These are phyloP conservation scores for Limnanthes douglasii DNA, from an alignment of 345 rosid genomes.

Conservation along the genomic window DNA sequence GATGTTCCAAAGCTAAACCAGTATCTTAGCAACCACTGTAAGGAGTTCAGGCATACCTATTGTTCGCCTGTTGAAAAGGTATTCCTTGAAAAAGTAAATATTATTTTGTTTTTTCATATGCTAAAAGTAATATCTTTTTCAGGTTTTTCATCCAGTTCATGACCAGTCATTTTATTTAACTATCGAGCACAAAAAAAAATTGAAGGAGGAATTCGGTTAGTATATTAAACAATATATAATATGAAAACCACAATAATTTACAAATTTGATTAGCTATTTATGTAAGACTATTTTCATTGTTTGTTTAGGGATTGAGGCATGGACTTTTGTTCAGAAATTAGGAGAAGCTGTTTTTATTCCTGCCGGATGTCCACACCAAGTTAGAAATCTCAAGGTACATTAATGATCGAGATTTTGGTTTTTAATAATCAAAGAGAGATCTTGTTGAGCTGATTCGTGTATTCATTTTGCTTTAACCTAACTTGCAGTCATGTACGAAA, in stretches of 20 bases:
- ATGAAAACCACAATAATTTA: background rate
- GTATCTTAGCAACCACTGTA: conserved; percentile 49
- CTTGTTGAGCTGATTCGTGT: background rate
- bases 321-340: conserved; percentile 75
- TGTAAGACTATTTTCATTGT: background rate
- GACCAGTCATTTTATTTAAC: conserved; percentile 70
- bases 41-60: conserved; percentile 61
- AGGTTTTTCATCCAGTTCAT: conserved; percentile 78
- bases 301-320: conserved; percentile 59
- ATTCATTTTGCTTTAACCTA: conserved; percentile 1
- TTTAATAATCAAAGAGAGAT: background rate
- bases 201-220: conserved; percentile 76
- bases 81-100: background rate
- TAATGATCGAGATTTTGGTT: background rate
- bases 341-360: conserved; percentile 96
- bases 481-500: conserved; percentile 72
- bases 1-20: conserved; percentile 68
- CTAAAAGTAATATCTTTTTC: background rate
- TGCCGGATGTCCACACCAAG: conserved; percentile 98
- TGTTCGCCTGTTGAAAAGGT: conserved; percentile 60
- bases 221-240: background rate
- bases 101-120: background rate
- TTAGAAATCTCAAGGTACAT: conserved; percentile 74
- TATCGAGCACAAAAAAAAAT: conserved; percentile 47
- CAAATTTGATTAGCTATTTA: background rate